A percentile compares a stretch with the other conserved stretches of the same genome.
Evolutionary conservation across 768 basidiomycete species (phyloP).

Genomic region (Leccinum truebloodii): DNA sequence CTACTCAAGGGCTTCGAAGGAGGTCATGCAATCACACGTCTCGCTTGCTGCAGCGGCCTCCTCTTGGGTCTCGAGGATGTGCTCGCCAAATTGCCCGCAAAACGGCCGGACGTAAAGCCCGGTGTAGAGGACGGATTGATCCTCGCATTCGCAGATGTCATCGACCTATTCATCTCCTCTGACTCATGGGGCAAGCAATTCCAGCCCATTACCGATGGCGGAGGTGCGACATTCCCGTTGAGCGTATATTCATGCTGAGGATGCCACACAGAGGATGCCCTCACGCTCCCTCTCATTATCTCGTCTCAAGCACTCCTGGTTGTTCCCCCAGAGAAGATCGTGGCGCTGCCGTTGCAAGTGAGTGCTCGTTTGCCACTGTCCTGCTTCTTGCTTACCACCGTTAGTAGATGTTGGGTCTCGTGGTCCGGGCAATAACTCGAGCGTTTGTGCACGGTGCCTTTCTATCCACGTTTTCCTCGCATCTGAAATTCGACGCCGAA

Average conservation of each 20-base stretch:
- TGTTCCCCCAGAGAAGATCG: constrained; percentile 54
- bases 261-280: constrained; percentile 40
- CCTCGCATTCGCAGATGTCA: constrained; percentile 70
- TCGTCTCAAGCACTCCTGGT: constrained; percentile 61
- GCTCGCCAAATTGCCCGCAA: constrained; percentile 34
- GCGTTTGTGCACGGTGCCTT: constrained; percentile 60
- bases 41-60: constrained; percentile 65
- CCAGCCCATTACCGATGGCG: constrained; percentile 49
- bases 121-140: constrained; percentile 65
- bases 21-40: constrained; percentile 59
- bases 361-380: constrained; percentile 32
- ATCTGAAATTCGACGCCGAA: constrained; percentile 27
- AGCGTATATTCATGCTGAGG: constrained; percentile 10
- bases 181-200: constrained; percentile 71
- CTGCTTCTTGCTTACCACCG: background rate
- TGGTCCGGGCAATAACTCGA: constrained; percentile 50
- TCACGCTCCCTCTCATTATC: constrained; percentile 49
- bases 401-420: constrained; percentile 33
- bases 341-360: constrained; percentile 58
- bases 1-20: constrained; percentile 63
- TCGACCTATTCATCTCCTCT: constrained; percentile 54
- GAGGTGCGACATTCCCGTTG: constrained; percentile 29
- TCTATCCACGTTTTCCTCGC: constrained; percentile 43
- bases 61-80: constrained; percentile 62
- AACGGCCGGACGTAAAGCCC: constrained; percentile 36